Evolutionary conservation across 345 rosid genomes (phyloP).

Genomic region (Brassica juncea): DNA sequence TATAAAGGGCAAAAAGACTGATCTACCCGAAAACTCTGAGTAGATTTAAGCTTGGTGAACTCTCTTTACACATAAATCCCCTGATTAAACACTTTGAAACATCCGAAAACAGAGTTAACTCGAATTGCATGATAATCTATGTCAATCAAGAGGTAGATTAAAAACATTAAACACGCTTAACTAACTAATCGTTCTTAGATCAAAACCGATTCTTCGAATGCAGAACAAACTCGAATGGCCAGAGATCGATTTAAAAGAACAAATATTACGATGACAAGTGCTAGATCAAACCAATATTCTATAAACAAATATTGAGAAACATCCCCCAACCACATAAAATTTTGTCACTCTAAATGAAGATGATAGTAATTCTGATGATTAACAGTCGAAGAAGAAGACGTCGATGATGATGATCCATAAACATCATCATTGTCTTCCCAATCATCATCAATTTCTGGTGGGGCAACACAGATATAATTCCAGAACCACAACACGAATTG

Average conservation of each 20-base stretch:
- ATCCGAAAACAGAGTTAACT: background rate
- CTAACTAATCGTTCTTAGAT: too few species aligned
- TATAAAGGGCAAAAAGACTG: too few species aligned
- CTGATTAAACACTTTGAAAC: background rate
- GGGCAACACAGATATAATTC: constrained; percentile 70
- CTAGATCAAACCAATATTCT: background rate
- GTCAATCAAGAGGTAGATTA: too few species aligned
- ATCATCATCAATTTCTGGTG: constrained; percentile 44
- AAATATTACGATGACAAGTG: too few species aligned
- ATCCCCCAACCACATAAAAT: background rate
- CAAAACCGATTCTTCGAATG: background rate
- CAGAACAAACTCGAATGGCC: background rate
- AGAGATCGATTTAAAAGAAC: too few species aligned
- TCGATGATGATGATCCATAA: constrained; percentile 23
- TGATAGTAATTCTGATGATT: constrained; percentile 34
- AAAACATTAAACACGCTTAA: background rate
- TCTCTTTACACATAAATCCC: too few species aligned
- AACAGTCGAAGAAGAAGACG: constrained; percentile 11
- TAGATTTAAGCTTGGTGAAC: background rate
- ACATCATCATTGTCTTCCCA: constrained; percentile 2
- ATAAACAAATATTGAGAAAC: background rate
- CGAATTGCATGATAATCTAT: too few species aligned
- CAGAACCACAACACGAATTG: constrained; percentile 66
- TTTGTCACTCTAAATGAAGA: constrained; percentile 37
- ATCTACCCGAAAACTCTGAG: too few species aligned